Evolutionary conservation across 306 rosid species (phyloP), one percentile per base, ranked within the genome.

Genomic region (Heteromeles arbutifolia): DNA sequence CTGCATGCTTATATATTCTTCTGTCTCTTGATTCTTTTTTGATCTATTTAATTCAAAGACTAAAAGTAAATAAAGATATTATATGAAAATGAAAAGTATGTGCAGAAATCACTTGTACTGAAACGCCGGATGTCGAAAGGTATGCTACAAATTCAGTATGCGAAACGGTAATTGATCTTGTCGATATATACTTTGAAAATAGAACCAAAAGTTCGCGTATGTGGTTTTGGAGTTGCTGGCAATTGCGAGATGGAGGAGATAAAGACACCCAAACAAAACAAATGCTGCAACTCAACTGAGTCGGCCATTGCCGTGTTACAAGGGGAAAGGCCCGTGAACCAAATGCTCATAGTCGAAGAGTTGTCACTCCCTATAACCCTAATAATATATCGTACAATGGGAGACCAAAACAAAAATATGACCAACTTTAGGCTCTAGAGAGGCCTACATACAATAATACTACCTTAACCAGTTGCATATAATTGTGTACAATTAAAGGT

Each of bases 281-380:
- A 37, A 59, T 50, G 56, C 77, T 39, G 77, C 41, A 58, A 48
- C 6, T 15, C 7, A 15, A 72, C 31, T 54, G 65, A 54, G 65
- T 70, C 64, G 21, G 29, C 22, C 18, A 29, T 41, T 29, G 43
- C 25, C 52, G 74, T 32, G 50, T 14, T 32, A 11, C 39, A n/a
- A 57, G 41, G 54, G 53, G 11, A 37, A 45, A 24, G 76, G 67
- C 76, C 67, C 76, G 76, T 72, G 67, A 72, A 22, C 41, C 26
- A 48, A 48, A 56, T 72, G 25, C 53, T 37, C 67, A 15, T 6
- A 22, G 2, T 4, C 6, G 21, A 14, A 48, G 53, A 2, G 53
- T 48, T 48, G 15, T 11, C 28, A 22, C 28, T n/a, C 28, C 17
- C 65, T 26, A 26, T 13, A 3, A 73, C 41, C 67, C 41, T 29